Evolutionary conservation across 163 green algal species (phyloP).

Genomic region (Chlorella variabilis): DNA sequence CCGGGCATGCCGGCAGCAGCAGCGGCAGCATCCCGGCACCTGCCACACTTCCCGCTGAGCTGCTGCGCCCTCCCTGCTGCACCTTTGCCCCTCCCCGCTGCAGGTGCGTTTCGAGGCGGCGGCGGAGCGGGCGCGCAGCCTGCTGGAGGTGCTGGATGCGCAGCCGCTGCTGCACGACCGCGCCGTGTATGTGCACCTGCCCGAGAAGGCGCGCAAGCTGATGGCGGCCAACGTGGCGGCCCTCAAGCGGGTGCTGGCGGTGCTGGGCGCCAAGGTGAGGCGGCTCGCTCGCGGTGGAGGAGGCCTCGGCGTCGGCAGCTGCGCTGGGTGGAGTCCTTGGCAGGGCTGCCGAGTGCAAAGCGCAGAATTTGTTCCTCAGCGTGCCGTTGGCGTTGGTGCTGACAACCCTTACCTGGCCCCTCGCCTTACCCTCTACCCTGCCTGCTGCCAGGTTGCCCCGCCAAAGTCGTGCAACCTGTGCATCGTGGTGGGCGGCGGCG

Average conservation of each 20-base stretch:
- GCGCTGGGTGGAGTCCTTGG: background rate
- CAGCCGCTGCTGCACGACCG: constrained; percentile 42
- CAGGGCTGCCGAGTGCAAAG: too few relatives aligned
- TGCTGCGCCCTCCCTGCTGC: background rate
- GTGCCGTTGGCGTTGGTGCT: background rate
- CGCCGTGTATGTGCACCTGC: constrained; percentile 45
- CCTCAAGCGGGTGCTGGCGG: constrained; percentile 59
- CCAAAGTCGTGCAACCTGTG: constrained; percentile 47
- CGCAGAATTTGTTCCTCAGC: too few relatives aligned
- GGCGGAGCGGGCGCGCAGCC: constrained; percentile 42
- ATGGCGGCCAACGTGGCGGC: constrained; percentile 25
- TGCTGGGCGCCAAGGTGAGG: constrained; percentile 60
- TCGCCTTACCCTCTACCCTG: too few relatives aligned
- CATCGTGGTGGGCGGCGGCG: constrained; percentile 54
- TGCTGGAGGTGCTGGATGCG: constrained; percentile 13
- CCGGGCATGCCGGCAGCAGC: too few relatives aligned
- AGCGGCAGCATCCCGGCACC: background rate
- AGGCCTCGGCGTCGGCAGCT: background rate
- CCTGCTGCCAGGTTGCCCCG: constrained; percentile 45
- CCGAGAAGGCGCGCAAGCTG: constrained; percentile 19
- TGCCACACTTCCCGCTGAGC: background rate
- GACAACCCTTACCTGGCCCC: too few relatives aligned
- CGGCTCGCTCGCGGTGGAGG: background rate
- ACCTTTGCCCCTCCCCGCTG: too few relatives aligned
- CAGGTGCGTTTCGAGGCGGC: constrained; percentile 42